phyloP scores from a whole-genome alignment of 169 alveolate genomes.

The Theileria annulata region DNA sequence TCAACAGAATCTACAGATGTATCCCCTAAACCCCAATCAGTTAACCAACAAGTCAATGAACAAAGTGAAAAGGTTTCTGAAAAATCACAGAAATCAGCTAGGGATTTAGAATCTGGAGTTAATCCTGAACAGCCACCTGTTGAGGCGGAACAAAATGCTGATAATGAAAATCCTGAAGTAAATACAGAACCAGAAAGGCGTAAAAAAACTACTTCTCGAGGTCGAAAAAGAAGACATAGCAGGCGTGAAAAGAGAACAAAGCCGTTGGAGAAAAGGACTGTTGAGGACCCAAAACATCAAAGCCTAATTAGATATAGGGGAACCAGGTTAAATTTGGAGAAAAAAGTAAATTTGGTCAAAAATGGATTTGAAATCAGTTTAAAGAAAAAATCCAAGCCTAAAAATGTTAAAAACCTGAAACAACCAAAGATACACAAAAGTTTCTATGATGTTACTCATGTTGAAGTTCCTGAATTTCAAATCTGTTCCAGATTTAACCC shows the following conservation, averaged over 20 bases:
- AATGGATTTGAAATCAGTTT: not conserved
- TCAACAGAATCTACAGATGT: slow-evolving; percentile 51
- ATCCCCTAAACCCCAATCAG: slow-evolving; percentile 26
- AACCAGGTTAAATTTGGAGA: not conserved
- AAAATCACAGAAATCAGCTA: slow-evolving; percentile 22
- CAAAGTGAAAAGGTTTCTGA: not conserved
- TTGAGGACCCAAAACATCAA: slow-evolving; percentile 30
- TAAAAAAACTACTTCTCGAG: slow-evolving; percentile 34
- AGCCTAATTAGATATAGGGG: not conserved
- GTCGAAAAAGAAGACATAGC: slow-evolving; percentile 27
- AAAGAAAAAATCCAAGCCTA: not conserved
- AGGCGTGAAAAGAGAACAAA: slow-evolving; percentile 38
- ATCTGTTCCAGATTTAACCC: not conserved
- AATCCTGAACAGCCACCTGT: slow-evolving; percentile 52
- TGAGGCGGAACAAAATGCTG: slow-evolving; percentile 56
- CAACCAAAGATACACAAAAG: not conserved
- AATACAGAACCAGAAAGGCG: slow-evolving; percentile 54
- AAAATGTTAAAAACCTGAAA: not conserved
- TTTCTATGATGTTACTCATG: not conserved
- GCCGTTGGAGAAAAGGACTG: slow-evolving; percentile 32
- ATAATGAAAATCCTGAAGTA: slow-evolving; percentile 40
- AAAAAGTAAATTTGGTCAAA: not conserved
- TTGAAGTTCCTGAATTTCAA: not conserved
- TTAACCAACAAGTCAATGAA: not conserved
- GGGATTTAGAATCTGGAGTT: slow-evolving; percentile 27